These are phyloP conservation scores for Aspergillus sp. DNA, from an alignment of 2,329 filamentous ascomycete genomes.

Conservation along the genomic window DNA sequence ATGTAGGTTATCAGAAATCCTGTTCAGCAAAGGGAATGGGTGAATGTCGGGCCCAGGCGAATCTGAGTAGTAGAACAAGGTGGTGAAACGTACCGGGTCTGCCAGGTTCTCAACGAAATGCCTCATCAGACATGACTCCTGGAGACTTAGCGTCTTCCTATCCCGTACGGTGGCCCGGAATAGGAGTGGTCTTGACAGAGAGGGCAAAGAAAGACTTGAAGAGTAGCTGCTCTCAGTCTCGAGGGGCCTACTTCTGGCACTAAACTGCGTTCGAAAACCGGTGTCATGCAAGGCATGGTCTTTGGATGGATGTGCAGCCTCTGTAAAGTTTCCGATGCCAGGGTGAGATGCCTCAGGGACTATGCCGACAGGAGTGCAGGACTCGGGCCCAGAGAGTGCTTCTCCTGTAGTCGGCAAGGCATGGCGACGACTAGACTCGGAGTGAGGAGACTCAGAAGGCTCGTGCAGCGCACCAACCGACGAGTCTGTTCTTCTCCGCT, in stretches of 20 bases:
- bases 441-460: neutral
- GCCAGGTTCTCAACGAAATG: constrained; percentile 13
- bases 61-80: neutral
- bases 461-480: neutral
- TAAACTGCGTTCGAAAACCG: neutral
- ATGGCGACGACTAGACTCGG: neutral
- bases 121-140: constrained; percentile 14
- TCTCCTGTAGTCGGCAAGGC: neutral
- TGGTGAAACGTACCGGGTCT: neutral
- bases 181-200: neutral
- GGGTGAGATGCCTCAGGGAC: neutral
- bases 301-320: neutral
- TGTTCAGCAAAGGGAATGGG: rapidly evolving
- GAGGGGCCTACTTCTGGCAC: neutral
- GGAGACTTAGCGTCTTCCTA: neutral
- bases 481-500: neutral
- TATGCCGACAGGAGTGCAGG: neutral
- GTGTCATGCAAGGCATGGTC: neutral
- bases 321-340: neutral
- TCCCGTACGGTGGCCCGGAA: neutral
- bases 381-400: neutral
- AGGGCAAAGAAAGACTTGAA: neutral
- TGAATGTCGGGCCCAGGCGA: neutral
- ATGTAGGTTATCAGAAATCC: neutral
- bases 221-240: neutral